Evolutionary conservation across 257 asterid genomes (phyloP).

Genomic region (Fraxinus anomala): DNA sequence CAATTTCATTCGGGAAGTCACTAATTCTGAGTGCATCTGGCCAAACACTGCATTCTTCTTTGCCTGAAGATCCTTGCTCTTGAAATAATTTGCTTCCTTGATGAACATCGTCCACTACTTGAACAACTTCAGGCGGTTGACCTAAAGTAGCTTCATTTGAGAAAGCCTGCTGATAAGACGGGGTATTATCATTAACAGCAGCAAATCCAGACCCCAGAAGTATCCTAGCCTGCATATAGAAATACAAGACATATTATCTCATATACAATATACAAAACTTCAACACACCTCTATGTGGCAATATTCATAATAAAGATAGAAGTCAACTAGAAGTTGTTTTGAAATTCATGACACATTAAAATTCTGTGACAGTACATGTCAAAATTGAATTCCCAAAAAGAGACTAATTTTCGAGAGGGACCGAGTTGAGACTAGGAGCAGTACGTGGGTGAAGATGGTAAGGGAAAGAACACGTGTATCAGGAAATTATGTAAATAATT

Average conservation of each 20-base stretch:
- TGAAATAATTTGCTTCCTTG: conserved; percentile 30
- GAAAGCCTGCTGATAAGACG: conserved; percentile 37
- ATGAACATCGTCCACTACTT: conserved; percentile 26
- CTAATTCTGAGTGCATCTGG: conserved; percentile 36
- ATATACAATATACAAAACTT: not conserved
- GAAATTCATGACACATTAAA: no score
- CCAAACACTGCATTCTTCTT: conserved; percentile 32
- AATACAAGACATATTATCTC: conserved; percentile 4
- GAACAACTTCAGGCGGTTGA: conserved; percentile 37
- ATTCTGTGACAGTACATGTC: no score
- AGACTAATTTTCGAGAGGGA: not conserved
- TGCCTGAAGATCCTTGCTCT: conserved; percentile 35
- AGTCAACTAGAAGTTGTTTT: not conserved
- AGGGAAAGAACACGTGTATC: not conserved
- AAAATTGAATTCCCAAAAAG: not conserved
- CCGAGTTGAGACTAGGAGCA: not conserved
- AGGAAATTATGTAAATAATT: no score
- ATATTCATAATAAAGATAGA: not conserved
- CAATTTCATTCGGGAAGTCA: conserved; percentile 46
- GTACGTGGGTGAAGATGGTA: not conserved
- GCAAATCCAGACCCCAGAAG: conserved; percentile 64
- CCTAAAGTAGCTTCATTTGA: conserved; percentile 32
- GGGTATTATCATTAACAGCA: conserved; percentile 42
- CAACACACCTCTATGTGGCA: not conserved
- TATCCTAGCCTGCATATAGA: conserved; percentile 76